Conservation (phyloP, 1,284 basidiomycete genomes). For the Cystobasidium slooffiae region DNA sequence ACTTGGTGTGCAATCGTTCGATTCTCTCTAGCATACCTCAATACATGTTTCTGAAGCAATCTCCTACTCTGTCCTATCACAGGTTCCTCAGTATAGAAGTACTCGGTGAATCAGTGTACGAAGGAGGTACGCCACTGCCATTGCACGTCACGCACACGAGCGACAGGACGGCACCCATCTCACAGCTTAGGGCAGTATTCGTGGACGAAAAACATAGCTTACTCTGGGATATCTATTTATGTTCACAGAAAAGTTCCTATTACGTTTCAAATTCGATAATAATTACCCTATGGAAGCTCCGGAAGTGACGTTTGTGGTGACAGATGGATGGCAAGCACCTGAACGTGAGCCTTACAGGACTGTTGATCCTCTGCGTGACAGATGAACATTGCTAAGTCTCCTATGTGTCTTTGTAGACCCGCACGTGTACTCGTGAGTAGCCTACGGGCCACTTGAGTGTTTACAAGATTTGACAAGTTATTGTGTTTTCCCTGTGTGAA, state of each 20-base stretch:
- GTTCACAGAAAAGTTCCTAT: slow-evolving; percentile 50
- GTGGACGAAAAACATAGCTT: neutral
- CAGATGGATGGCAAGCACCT: slow-evolving; percentile 52
- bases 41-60: neutral
- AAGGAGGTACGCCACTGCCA: slow-evolving; percentile 27
- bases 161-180: neutral
- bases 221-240: neutral
- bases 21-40: neutral
- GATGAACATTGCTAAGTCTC: neutral
- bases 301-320: slow-evolving; percentile 54
- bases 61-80: neutral
- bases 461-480: neutral
- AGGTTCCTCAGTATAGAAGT: slow-evolving; percentile 41
- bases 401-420: slow-evolving; percentile 13
- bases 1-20: slow-evolving; percentile 9
- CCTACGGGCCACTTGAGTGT: neutral
- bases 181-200: neutral
- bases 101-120: slow-evolving; percentile 42
- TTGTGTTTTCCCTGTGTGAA: slow-evolving; percentile 5
- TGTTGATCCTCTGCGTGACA: slow-evolving; percentile 44
- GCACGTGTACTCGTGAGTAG: slow-evolving; percentile 40
- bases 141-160: neutral
- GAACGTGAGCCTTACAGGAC: slow-evolving; percentile 45
- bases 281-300: slow-evolving; percentile 55
- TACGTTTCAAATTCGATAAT: slow-evolving; percentile 54